Evolutionary conservation across 768 basidiomycete species (phyloP).

Genomic region (Amanita exitialis): DNA sequence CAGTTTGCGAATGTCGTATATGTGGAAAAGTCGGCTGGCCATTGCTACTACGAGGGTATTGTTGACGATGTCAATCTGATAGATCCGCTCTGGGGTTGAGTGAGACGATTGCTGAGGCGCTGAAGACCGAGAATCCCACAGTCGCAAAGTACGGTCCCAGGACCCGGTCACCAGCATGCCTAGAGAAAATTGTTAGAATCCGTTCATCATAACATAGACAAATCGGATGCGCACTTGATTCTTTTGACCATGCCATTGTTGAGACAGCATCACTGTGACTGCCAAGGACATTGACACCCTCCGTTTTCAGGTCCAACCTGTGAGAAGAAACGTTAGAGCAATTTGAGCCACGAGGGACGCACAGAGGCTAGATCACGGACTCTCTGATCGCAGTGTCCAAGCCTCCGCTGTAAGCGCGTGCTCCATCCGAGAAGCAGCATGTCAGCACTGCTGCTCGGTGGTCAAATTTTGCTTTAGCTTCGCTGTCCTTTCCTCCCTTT

Average conservation of each 20-base stretch:
- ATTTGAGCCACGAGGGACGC: constrained; percentile 1
- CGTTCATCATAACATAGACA: not conserved
- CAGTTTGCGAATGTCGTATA: constrained; percentile 83
- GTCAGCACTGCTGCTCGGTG: constrained; percentile 87
- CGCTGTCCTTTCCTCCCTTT: constrained; percentile 48
- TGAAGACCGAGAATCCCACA: constrained; percentile 75
- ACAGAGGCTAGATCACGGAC: constrained; percentile 34
- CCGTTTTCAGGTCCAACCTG: constrained; percentile 71
- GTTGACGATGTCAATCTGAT: constrained; percentile 71
- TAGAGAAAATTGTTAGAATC: constrained; percentile 16
- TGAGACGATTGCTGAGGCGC: constrained; percentile 49
- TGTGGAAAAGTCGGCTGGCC: constrained; percentile 84
- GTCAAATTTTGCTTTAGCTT: constrained; percentile 73
- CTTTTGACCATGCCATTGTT: constrained; percentile 43
- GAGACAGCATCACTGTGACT: constrained; percentile 77
- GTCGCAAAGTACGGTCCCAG: constrained; percentile 83
- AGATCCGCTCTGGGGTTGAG: constrained; percentile 74
- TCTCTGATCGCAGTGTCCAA: constrained; percentile 76
- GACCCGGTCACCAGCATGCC: constrained; percentile 77
- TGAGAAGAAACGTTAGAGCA: not conserved
- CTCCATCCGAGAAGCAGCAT: constrained; percentile 60
- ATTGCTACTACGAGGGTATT: constrained; percentile 84
- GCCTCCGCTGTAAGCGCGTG: constrained; percentile 76
- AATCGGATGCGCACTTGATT: not conserved
- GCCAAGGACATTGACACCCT: constrained; percentile 66